These are phyloP conservation scores for Aspergillus conjunctus DNA, from an alignment of 495 filamentous ascomycete genomes.

Conservation along the genomic window DNA sequence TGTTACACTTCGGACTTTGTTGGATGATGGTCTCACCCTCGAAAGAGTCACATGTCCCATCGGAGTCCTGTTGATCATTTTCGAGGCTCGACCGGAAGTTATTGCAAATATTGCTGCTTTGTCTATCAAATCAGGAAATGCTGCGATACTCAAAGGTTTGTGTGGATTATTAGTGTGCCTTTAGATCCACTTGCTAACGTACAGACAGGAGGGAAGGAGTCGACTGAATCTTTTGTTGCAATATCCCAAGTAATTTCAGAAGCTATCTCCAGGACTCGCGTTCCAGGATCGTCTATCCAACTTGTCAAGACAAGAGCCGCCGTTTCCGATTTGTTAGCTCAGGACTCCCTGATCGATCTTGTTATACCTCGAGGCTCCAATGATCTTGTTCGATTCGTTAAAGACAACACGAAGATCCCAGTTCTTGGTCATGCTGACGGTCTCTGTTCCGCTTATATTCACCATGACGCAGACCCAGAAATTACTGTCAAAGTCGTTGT, in stretches of 20 bases:
- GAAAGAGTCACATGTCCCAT: constrained; percentile 91
- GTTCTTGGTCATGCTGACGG: constrained; percentile 97
- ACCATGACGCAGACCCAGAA: constrained; percentile 70
- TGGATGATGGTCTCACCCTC: constrained; percentile 86
- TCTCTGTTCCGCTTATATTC: constrained; percentile 87
- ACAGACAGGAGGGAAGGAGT: constrained; percentile 83
- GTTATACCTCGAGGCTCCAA: constrained; percentile 94
- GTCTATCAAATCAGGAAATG: constrained; percentile 96
- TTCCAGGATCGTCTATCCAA: constrained; percentile 86
- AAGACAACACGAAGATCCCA: constrained; percentile 87
- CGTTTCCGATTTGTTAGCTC: constrained; percentile 78
- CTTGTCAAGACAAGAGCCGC: constrained; percentile 89
- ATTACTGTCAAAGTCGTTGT: constrained; percentile 78
- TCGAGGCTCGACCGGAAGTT: constrained; percentile 96
- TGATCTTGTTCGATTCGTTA: constrained; percentile 88
- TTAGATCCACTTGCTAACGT: constrained; percentile 11
- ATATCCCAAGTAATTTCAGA: constrained; percentile 84
- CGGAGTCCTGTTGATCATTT: constrained; percentile 94
- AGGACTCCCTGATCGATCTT: constrained; percentile 87
- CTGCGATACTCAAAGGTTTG: constrained; percentile 87
- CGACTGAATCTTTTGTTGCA: constrained; percentile 85
- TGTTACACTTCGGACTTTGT: constrained; percentile 74
- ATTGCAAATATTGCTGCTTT: constrained; percentile 99
- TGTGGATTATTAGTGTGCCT: not conserved
- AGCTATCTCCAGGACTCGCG: constrained; percentile 72